Conservation (phyloP, 2,329 filamentous ascomycete species). For the Nemania serpens region DNA sequence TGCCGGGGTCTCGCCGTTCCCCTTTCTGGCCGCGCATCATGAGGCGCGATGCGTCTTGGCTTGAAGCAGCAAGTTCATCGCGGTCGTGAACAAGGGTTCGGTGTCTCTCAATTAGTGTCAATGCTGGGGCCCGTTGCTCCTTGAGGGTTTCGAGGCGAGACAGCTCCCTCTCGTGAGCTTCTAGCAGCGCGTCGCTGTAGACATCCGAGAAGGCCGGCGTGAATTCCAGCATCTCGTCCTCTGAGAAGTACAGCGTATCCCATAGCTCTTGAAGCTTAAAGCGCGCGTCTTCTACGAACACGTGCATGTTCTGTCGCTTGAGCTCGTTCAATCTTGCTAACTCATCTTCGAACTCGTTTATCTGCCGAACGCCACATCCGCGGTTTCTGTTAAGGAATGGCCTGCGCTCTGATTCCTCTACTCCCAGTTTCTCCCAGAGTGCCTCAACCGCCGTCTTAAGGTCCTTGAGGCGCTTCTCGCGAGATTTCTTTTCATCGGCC, state of each 20-base stretch:
- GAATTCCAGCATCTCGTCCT: slow-evolving; percentile 99
- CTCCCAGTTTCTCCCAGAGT: slow-evolving; percentile 85
- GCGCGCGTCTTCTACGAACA: slow-evolving; percentile 94
- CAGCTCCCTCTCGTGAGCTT: slow-evolving; percentile 94
- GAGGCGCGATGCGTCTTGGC: slow-evolving; percentile 90
- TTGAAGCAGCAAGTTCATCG: slow-evolving; percentile 85
- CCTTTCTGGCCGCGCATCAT: slow-evolving; percentile 92
- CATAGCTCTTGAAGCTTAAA: slow-evolving; percentile 91
- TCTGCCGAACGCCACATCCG: slow-evolving; percentile 86
- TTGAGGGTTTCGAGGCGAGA: slow-evolving; percentile 76
- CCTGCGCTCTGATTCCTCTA: slow-evolving; percentile 83
- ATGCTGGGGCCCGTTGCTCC: slow-evolving; percentile 83
- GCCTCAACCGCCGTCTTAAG: slow-evolving; percentile 78
- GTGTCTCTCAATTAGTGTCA: slow-evolving; percentile 83
- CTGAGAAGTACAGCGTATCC: slow-evolving; percentile 91
- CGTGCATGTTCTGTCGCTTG: slow-evolving; percentile 90
- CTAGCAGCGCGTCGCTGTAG: slow-evolving; percentile 92
- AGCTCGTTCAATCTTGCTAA: slow-evolving; percentile 84
- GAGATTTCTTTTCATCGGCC: slow-evolving; percentile 82
- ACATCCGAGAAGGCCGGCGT: slow-evolving; percentile 96
- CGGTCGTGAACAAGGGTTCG: slow-evolving; percentile 81
- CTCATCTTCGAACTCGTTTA: slow-evolving; percentile 96
- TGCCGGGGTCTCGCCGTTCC: slow-evolving; percentile 91
- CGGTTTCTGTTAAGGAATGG: slow-evolving; percentile 85
- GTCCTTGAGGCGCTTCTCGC: slow-evolving; percentile 77